Evolutionary conservation across 345 rosid genomes (phyloP), one percentile per base, ranked within the genome.

Genomic region (Turritis glabra): DNA sequence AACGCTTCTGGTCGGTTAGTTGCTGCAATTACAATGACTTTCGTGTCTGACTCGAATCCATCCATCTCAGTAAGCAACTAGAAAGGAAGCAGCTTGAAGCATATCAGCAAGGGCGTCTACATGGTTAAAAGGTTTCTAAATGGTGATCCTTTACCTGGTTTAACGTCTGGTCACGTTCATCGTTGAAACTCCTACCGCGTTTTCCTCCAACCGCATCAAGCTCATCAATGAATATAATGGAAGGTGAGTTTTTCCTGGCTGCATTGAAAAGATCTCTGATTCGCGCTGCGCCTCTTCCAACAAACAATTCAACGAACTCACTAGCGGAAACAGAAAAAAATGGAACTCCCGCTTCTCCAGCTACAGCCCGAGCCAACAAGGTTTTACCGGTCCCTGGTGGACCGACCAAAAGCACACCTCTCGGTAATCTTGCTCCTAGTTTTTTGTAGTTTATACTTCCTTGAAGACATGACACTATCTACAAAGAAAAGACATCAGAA

Each of bases 381-480:
- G 97, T 94, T 81, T 94, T 94, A 73, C 98, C 98, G 0, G 97
- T 94, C 76, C 98, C 99, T 4, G 97, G 99, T 43, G 97, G 99
- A 51, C 97, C 99, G 54, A 89, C 95, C 71, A 94, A 81, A 82
- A 94, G 83, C 65, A 91, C 92, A 63, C 98, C 97, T 83, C 88
- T 84, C 5, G 98, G 98, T 72, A 91, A 75, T 71, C 89, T 88
- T 46, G 97, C 98, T 74, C 96, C 98, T 40, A 94, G 80, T 47
- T 85, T 90, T 84, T 82, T 83, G 74, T 91, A 91, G 83, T 87
- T 86, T 66, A 87, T 83, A 69, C 88, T 86, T 83, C 98, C 98
- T 83, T 91, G 93, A 72, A 94, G 93, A 83, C 98, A 94, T 57
- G 91, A 87, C 67, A 94, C 98, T 81, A 94, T 78, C 98, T 94